Percentiles rank a stretch among this genome's conserved stretches.
Conservation (phyloP, 1,139 yeast genomes). For the Waltiozyma sp. region DNA sequence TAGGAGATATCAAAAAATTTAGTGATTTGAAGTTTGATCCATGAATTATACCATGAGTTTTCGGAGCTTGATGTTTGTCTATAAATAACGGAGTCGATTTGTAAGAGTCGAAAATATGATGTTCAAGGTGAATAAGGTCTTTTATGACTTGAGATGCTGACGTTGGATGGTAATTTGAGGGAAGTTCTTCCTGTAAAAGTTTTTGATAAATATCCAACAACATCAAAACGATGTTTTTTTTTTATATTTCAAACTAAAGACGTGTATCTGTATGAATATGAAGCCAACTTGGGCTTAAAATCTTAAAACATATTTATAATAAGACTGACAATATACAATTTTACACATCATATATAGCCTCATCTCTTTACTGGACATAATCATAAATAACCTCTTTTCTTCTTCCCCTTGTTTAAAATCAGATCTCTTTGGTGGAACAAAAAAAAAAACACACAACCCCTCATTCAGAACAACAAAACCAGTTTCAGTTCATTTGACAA, state of each 20-base stretch:
- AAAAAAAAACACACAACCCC: not conserved
- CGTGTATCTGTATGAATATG: not conserved
- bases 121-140: not conserved
- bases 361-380: not conserved
- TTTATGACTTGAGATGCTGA: not conserved
- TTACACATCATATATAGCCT: not conserved
- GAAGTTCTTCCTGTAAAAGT: not conserved
- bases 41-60: too few species aligned
- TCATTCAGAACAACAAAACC: not conserved
- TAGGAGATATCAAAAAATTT: conserved; percentile 1
- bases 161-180: not conserved
- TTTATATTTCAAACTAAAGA: too few species aligned
- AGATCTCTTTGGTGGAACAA: not conserved
- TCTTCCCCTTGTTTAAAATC: not conserved
- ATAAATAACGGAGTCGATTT: not conserved
- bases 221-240: too few species aligned
- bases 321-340: not conserved
- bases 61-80: not conserved
- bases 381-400: not conserved
- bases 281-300: not conserved
- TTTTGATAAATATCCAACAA: not conserved
- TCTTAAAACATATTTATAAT: not conserved
- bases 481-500: not conserved
- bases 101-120: not conserved
- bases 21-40: not conserved